Evolutionary conservation across 2,329 filamentous ascomycete species (phyloP).

Genomic region (Microcyclosporella mali): DNA sequence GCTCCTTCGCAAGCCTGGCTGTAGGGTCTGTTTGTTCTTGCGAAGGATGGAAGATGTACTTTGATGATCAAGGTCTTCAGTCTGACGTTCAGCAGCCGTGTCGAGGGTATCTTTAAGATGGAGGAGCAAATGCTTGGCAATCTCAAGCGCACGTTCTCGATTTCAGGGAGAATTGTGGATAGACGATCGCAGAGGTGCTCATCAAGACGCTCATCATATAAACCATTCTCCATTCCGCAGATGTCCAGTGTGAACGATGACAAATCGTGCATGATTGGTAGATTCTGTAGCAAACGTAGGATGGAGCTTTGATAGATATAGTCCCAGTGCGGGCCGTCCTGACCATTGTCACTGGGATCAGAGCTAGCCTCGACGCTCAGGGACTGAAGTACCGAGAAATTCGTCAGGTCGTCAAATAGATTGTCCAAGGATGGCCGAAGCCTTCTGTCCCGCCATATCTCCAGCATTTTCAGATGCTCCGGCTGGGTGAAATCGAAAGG

Average conservation of each 20-base stretch:
- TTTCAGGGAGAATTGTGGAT: conserved; percentile 7
- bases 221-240: background rate
- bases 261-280: conserved; percentile 9
- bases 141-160: conserved; percentile 10
- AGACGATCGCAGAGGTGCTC: conserved; percentile 10
- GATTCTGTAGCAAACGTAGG: conserved; percentile 3
- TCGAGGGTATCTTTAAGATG: conserved; percentile 4
- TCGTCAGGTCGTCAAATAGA: conserved; percentile 10
- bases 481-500: background rate
- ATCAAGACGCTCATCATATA: background rate
- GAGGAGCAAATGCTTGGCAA: conserved; percentile 8
- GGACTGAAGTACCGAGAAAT: conserved; percentile 12
- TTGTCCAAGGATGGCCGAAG: conserved; percentile 8
- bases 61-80: conserved; percentile 12
- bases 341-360: conserved; percentile 1
- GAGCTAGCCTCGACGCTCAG: conserved; percentile 11
- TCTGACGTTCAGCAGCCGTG: background rate
- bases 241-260: conserved; percentile 8
- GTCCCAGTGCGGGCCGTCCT: conserved; percentile 6
- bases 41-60: conserved; percentile 4
- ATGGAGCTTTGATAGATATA: conserved; percentile 8
- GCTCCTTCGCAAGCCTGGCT: background rate
- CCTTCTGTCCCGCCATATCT: conserved; percentile 7
- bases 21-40: too few species aligned
- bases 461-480: conserved; percentile 1